Evolutionary conservation across 768 basidiomycete species (phyloP).

Genomic region (Tylopilus vinaceipallidus): DNA sequence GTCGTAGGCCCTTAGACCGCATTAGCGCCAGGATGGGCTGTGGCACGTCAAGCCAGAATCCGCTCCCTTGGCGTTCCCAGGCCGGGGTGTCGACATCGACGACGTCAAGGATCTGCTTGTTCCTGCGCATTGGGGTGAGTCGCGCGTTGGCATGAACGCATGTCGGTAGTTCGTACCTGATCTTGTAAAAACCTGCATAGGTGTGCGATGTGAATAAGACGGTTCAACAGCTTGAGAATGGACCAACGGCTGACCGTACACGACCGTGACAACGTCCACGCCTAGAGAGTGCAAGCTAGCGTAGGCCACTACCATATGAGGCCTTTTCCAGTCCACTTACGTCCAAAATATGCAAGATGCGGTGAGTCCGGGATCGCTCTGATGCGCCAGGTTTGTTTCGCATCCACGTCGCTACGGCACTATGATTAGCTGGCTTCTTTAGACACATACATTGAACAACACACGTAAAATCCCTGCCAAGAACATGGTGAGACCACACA

Average conservation of each 20-base stretch:
- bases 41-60: slow-evolving; percentile 80
- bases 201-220: not conserved
- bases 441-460: slow-evolving; percentile 17
- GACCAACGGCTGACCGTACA: slow-evolving; percentile 58
- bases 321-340: slow-evolving; percentile 39
- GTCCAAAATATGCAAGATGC: slow-evolving; percentile 66
- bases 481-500: not conserved
- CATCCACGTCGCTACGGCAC: slow-evolving; percentile 63
- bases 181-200: slow-evolving; percentile 71
- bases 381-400: slow-evolving; percentile 73
- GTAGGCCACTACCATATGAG: not conserved
- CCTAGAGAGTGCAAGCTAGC: slow-evolving; percentile 35
- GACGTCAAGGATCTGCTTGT: slow-evolving; percentile 64
- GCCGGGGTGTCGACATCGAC: slow-evolving; percentile 78
- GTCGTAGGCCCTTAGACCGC: slow-evolving; percentile 51
- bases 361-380: slow-evolving; percentile 57
- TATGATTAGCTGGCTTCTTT: not conserved
- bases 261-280: slow-evolving; percentile 61
- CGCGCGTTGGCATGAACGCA: not conserved
- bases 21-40: slow-evolving; percentile 50
- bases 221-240: not conserved
- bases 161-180: slow-evolving; percentile 48
- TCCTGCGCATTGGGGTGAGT: slow-evolving; percentile 37
- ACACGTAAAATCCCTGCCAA: slow-evolving; percentile 72
- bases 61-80: slow-evolving; percentile 71